Evolutionary conservation across 305 asterid species (phyloP).

Genomic region (Fraxinus floribunda): DNA sequence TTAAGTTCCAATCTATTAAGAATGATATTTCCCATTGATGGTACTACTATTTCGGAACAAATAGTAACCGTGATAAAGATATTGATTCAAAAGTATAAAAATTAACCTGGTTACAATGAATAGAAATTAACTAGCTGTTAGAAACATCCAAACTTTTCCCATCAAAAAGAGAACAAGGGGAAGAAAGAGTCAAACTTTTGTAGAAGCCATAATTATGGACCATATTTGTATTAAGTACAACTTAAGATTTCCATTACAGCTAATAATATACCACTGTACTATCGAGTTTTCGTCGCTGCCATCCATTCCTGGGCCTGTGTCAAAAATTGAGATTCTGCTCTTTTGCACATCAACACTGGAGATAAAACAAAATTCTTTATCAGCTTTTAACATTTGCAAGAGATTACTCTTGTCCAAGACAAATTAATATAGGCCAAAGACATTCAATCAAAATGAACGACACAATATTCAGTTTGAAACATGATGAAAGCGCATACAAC

Average conservation of each 20-base stretch:
- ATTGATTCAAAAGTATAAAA: background rate
- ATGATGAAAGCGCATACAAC: background rate
- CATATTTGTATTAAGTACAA: slow-evolving; percentile 1
- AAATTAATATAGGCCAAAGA: background rate
- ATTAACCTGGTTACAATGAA: background rate
- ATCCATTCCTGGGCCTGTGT: slow-evolving; percentile 84
- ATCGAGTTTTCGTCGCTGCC: slow-evolving; percentile 54
- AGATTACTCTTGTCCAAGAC: background rate
- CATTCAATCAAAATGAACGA: background rate
- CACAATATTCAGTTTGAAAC: background rate
- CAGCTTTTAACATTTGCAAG: slow-evolving; percentile 16
- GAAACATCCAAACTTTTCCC: background rate
- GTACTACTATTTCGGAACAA: background rate
- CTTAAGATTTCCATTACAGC: background rate
- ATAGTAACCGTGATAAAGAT: background rate
- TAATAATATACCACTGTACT: slow-evolving; percentile 55
- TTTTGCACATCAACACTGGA: slow-evolving; percentile 44
- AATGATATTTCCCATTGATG: background rate
- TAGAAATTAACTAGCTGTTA: background rate
- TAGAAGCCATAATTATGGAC: slow-evolving; percentile 2
- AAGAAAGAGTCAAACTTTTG: background rate
- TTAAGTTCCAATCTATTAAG: background rate
- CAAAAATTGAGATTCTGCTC: slow-evolving; percentile 50
- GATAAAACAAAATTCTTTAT: slow-evolving; percentile 22
- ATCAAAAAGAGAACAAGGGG: background rate